Base-by-base conservation (phyloP, 2,329 filamentous ascomycete species). In the Pestalotiopsis sp. region DNA sequence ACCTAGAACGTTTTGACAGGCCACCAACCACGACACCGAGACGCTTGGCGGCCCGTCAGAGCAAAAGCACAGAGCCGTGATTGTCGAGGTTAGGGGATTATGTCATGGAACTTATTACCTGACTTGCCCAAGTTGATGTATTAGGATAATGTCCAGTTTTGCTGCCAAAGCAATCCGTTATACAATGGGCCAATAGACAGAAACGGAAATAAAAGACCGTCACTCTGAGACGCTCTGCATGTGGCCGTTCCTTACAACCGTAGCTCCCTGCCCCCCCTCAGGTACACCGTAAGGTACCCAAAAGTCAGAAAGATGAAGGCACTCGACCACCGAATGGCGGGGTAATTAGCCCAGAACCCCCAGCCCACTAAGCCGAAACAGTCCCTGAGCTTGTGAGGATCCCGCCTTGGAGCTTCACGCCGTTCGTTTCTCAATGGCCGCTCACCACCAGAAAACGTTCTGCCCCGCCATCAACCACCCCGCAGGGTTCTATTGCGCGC, bases 311-410 rank as follows among this genome's bases (percentile, higher is more conserved):
- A 52, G 44, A 20, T 48, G 14, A 48, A 48, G 7, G 44, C n/a
- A 48, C 44, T n/a, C 4, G 20, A 52, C 44, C 17, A 22, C 44
- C 17, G 44, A 24, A 58, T 58, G 56, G 56, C 56, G 56, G 56
- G 56, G 56, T 58, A 26, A 26, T 13, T 48, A 11, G 20, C 38
- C n/a, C 35, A n/a, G n/a, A 48, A 10, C 60, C 60, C 60, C 60
- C 60, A n/a, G 38, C 20, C 38, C 60, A 48, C 60, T 63, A 63
- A 52, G 38, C 60, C 38, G 20, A 63, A 63, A 63, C 60, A 63
- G 60, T 44, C 20, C 38, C 39, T 48, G 60, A 65, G 62, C 62
- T 65, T 65, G 62, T 65, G 62, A 65, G 62, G 62, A 65, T 65
- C 62, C 62, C 62, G 10, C 62, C 40, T n/a, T 9, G 30, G 14